phyloP scores from a whole-genome alignment of 2,329 filamentous ascomycete genomes.

The Mycogone perniciosa region DNA sequence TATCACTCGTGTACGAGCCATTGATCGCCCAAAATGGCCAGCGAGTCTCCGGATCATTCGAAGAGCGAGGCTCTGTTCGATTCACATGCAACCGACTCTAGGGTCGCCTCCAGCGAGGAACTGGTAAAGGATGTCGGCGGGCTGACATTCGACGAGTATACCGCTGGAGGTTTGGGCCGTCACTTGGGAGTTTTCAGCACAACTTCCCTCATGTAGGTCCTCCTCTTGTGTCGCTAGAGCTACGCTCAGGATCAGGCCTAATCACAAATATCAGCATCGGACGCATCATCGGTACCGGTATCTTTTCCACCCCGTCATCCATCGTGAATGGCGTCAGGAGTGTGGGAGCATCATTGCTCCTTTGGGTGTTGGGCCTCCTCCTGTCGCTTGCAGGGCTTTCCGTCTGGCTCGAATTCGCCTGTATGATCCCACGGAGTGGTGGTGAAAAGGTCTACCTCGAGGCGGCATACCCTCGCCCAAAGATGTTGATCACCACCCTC shows the following conservation, averaged over 20 bases:
- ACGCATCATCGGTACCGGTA: constrained; percentile 19
- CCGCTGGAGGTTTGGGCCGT: constrained; percentile 16
- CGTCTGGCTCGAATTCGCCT: constrained; percentile 16
- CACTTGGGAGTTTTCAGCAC: constrained; percentile 18
- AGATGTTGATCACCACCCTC: constrained; percentile 15
- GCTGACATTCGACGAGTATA: constrained; percentile 18
- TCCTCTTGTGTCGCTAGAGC: neutral
- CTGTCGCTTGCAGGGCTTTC: constrained; percentile 12
- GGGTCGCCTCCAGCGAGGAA: neutral
- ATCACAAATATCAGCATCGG: constrained; percentile 11
- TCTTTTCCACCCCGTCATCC: constrained; percentile 18
- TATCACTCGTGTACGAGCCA: neutral
- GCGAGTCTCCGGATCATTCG: constrained; percentile 1
- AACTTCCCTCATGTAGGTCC: constrained; percentile 16
- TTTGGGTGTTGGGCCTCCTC: constrained; percentile 17
- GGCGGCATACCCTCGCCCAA: constrained; percentile 14
- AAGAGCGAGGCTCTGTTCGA: neutral
- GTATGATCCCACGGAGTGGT: constrained; percentile 16
- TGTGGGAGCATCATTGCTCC: constrained; percentile 16
- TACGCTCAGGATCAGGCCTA: neutral
- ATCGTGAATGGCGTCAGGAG: constrained; percentile 17
- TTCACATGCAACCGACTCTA: neutral
- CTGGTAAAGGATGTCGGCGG: constrained; percentile 14
- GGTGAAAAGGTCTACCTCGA: constrained; percentile 17
- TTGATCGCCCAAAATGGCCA: neutral